Percentiles rank a stretch among this genome's conserved stretches.
Evolutionary conservation across 75 land plant species (phyloP).

Genomic region (Pinus tabuliformis): DNA sequence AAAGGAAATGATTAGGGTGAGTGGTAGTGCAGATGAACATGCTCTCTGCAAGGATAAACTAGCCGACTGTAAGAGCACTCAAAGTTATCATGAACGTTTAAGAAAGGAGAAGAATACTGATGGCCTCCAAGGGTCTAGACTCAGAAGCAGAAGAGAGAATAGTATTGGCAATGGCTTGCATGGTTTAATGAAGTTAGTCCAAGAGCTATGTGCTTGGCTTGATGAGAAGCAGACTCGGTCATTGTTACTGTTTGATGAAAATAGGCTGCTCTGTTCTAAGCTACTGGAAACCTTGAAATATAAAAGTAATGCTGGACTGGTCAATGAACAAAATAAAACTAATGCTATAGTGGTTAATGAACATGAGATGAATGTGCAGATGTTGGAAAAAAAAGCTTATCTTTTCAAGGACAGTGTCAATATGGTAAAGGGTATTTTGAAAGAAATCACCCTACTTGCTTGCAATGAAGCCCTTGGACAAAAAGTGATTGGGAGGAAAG

Average conservation of each 20-base stretch:
- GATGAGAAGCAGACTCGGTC: constrained; percentile 40
- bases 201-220: constrained; percentile 46
- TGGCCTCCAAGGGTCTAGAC: constrained; percentile 33
- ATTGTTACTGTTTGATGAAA: constrained; percentile 44
- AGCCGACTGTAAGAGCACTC: constrained; percentile 31
- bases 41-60: constrained; percentile 30
- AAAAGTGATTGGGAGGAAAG: too few relatives aligned
- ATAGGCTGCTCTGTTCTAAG: constrained; percentile 31
- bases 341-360: constrained; percentile 30
- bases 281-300: constrained; percentile 34
- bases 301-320: constrained; percentile 6
- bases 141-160: constrained; percentile 21
- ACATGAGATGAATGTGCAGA: constrained; percentile 43
- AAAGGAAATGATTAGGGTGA: constrained; percentile 31
- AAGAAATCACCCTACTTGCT: constrained; percentile 22
- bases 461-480: too few relatives aligned
- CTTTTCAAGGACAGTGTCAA: constrained; percentile 33
- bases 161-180: constrained; percentile 21
- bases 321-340: constrained; percentile 18
- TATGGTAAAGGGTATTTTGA: constrained; percentile 17
- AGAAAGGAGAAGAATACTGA: constrained; percentile 22
- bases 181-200: constrained; percentile 32
- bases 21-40: background rate
- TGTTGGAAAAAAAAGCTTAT: constrained; percentile 22
- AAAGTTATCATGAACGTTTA: constrained; percentile 25